Percentiles rank a stretch among this genome's conserved stretches.
These are phyloP conservation scores for Maudiozyma humilis DNA, from an alignment of 1,139 yeast species.

Conservation along the genomic window DNA sequence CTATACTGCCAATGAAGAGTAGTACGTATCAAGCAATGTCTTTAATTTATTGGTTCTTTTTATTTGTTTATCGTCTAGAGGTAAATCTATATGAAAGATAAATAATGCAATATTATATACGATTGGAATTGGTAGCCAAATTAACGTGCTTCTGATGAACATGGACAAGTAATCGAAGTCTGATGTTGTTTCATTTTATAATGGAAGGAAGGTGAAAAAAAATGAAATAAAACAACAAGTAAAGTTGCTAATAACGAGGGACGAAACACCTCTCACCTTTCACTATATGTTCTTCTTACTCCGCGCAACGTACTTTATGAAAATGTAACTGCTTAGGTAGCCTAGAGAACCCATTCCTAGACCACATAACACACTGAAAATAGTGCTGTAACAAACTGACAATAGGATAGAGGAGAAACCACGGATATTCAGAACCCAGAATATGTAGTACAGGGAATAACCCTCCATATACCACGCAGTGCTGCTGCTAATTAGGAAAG, in stretches of 20 bases:
- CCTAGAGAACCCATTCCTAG: conserved; percentile 73
- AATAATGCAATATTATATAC: neutral
- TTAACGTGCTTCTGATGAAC: no score
- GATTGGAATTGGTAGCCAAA: no score
- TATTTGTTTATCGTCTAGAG: no score
- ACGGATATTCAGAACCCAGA: conserved; percentile 45
- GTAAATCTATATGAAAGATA: neutral
- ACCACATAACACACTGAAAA: conserved; percentile 56
- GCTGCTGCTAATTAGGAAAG: conserved; percentile 66
- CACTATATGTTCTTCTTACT: neutral
- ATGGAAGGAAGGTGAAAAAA: neutral
- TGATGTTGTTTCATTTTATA: neutral
- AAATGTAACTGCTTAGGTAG: conserved; percentile 35
- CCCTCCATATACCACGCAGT: conserved; percentile 61
- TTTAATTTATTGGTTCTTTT: no score
- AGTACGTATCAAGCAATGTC: neutral
- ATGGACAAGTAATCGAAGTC: no score
- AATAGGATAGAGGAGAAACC: conserved; percentile 65
- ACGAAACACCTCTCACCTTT: neutral
- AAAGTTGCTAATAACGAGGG: neutral
- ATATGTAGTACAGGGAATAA: conserved; percentile 62
- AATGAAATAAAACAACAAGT: neutral
- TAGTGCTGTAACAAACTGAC: conserved; percentile 63
- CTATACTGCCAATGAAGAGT: no score
- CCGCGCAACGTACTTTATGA: conserved; percentile 16